These are phyloP conservation scores for Tubosaeta sp. DNA, from an alignment of 768 basidiomycete species.

Conservation along the genomic window DNA sequence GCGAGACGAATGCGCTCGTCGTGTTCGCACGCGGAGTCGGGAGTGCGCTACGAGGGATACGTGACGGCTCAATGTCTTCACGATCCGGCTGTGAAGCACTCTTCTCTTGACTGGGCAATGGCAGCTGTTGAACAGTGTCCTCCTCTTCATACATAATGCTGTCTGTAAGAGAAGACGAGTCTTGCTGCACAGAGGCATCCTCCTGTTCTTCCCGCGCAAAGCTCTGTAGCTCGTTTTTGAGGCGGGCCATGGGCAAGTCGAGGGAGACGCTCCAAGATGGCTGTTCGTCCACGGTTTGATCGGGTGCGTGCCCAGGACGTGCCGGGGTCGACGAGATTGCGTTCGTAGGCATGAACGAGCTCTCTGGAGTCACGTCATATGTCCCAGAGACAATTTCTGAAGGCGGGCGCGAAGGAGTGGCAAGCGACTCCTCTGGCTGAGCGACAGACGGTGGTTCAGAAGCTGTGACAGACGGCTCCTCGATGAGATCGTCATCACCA, in stretches of 20 bases:
- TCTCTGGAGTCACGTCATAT: conserved; percentile 51
- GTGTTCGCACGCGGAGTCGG: conserved; percentile 37
- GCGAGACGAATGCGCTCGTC: conserved; percentile 36
- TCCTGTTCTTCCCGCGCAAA: conserved; percentile 40
- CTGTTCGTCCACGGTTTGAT: conserved; percentile 43
- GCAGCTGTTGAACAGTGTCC: conserved; percentile 22
- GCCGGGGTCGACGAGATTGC: conserved; percentile 81
- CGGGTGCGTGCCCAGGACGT: conserved; percentile 25
- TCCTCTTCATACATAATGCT: conserved; percentile 32
- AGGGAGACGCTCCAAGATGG: conserved; percentile 69
- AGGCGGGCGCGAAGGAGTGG: conserved; percentile 11
- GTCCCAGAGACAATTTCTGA: conserved; percentile 4
- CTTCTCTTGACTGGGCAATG: conserved; percentile 37
- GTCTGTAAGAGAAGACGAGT: conserved; percentile 18
- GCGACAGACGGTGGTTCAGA: conserved; percentile 15
- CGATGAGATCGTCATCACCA: conserved; percentile 59
- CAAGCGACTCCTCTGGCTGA: conserved; percentile 7
- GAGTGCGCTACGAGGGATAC: conserved; percentile 18
- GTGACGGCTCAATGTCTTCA: conserved; percentile 42
- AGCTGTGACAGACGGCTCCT: conserved; percentile 25
- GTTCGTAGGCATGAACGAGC: conserved; percentile 69
- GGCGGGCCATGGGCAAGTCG: conserved; percentile 67
- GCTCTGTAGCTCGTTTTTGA: conserved; percentile 58
- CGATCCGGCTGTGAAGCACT: conserved; percentile 39
- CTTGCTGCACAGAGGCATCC: conserved; percentile 26